phyloP scores from a whole-genome alignment of 768 basidiomycete genomes.

The Chlorophyllum brunneum region DNA sequence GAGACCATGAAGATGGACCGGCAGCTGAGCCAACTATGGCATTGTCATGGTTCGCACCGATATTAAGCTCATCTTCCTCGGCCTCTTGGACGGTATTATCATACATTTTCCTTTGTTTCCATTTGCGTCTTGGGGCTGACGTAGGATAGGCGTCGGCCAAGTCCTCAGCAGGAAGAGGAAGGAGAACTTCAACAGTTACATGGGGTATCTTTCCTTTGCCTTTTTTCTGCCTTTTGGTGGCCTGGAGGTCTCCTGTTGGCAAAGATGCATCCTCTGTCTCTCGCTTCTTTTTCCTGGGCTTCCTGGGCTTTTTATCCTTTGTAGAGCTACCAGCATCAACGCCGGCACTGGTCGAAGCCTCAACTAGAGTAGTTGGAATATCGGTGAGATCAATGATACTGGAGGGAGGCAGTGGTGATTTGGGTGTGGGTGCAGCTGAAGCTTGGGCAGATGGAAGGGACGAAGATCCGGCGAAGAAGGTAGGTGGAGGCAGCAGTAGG shows the following conservation, averaged over 20 bases:
- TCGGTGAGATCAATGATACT: slow-evolving; percentile 27
- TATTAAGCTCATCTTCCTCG: slow-evolving; percentile 7
- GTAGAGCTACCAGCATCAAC: slow-evolving; percentile 6
- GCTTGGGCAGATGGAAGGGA: slow-evolving; percentile 19
- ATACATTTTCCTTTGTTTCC: not conserved
- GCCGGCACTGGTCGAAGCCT: not conserved
- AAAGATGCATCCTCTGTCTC: not conserved
- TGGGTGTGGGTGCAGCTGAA: slow-evolving; percentile 14
- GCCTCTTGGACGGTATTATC: not conserved
- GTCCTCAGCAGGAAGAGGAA: not conserved
- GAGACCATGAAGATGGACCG: not conserved
- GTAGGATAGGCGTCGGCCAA: not conserved
- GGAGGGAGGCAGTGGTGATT: not conserved
- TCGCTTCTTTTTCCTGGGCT: slow-evolving; percentile 25
- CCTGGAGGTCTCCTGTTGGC: not conserved
- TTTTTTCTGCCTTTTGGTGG: not conserved
- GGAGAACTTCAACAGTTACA: slow-evolving; percentile 1
- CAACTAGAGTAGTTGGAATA: slow-evolving; percentile 22
- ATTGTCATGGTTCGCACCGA: not conserved
- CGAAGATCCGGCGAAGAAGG: slow-evolving; percentile 46
- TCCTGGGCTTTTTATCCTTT: slow-evolving; percentile 22
- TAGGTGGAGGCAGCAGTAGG: slow-evolving; percentile 29
- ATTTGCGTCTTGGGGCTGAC: not conserved
- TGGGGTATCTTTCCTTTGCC: not conserved
- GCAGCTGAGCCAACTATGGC: not conserved